A percentile compares a stretch with the other conserved stretches of the same genome.
Evolutionary conservation across 805 yeast species (phyloP).

Genomic region (Sungouiella thailandica): DNA sequence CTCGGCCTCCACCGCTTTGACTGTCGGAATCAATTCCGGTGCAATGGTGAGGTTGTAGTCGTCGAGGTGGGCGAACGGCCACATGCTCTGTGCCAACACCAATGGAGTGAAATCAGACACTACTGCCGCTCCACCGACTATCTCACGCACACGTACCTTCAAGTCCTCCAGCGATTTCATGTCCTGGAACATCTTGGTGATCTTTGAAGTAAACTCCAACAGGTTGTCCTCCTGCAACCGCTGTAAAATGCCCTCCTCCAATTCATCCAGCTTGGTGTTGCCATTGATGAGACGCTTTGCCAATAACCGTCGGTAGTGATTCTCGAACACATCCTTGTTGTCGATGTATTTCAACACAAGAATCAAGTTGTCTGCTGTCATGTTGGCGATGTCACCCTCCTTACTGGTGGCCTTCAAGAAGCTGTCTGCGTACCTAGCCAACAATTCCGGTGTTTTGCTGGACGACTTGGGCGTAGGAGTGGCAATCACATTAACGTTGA

Average conservation of each 20-base stretch:
- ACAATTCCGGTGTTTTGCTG: conserved; percentile 86
- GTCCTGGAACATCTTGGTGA: conserved; percentile 94
- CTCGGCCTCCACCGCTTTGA: conserved; percentile 60
- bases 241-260: conserved; percentile 81
- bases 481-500: conserved; percentile 80
- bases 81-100: conserved; percentile 81
- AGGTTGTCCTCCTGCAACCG: conserved; percentile 86
- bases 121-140: conserved; percentile 18
- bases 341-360: conserved; percentile 80
- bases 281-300: conserved; percentile 87
- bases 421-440: conserved; percentile 86
- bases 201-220: conserved; percentile 86
- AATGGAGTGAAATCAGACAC: conserved; percentile 63
- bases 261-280: conserved; percentile 77
- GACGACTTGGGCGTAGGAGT: conserved; percentile 51
- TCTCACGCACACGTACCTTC: conserved; percentile 51
- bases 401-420: conserved; percentile 72
- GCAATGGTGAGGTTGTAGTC: conserved; percentile 56
- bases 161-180: conserved; percentile 80
- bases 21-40: conserved; percentile 54
- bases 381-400: conserved; percentile 63
- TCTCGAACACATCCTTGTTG: conserved; percentile 94
- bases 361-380: conserved; percentile 83
- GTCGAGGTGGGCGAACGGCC: conserved; percentile 61
- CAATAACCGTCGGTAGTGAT: conserved; percentile 80